phyloP scores from a whole-genome alignment of 495 filamentous ascomycete genomes.

The Daldinia childiae region DNA sequence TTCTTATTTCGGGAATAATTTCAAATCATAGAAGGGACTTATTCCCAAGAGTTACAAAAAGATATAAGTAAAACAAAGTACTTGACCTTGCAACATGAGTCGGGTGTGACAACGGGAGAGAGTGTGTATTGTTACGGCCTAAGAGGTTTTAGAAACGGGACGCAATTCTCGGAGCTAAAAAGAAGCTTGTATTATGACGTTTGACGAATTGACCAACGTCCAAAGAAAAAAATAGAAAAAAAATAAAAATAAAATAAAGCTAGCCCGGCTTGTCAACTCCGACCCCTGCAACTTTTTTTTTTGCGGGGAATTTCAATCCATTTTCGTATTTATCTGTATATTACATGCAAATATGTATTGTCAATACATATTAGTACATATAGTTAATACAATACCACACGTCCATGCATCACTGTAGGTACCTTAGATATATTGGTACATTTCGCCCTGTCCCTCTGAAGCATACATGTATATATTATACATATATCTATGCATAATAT shows the following conservation, averaged over 20 bases:
- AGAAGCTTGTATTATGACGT: slow-evolving; percentile 38
- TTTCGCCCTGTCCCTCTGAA: neutral
- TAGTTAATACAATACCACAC: too few relatives aligned
- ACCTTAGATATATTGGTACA: too few relatives aligned
- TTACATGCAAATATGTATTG: neutral
- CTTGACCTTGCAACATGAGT: neutral
- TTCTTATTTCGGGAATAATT: neutral
- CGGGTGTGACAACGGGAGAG: neutral
- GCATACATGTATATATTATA: neutral
- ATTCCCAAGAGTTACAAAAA: neutral
- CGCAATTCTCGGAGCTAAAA: slow-evolving; percentile 19
- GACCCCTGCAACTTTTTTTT: slow-evolving; percentile 20
- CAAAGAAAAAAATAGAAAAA: slow-evolving; percentile 8
- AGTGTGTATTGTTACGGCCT: neutral
- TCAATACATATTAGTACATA: slow-evolving; percentile 18
- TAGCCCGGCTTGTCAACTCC: slow-evolving; percentile 14
- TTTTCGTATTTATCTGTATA: slow-evolving; percentile 19
- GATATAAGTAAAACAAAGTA: neutral
- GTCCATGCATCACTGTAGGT: too few relatives aligned
- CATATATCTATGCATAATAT: neutral
- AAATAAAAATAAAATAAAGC: slow-evolving; percentile 11
- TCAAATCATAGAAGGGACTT: neutral
- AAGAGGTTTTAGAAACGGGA: slow-evolving; percentile 12
- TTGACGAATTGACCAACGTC: slow-evolving; percentile 22
- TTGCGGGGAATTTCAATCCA: slow-evolving; percentile 16